These are phyloP conservation scores for Euphorbia peplus DNA, from an alignment of 345 rosid species.

Conservation along the genomic window DNA sequence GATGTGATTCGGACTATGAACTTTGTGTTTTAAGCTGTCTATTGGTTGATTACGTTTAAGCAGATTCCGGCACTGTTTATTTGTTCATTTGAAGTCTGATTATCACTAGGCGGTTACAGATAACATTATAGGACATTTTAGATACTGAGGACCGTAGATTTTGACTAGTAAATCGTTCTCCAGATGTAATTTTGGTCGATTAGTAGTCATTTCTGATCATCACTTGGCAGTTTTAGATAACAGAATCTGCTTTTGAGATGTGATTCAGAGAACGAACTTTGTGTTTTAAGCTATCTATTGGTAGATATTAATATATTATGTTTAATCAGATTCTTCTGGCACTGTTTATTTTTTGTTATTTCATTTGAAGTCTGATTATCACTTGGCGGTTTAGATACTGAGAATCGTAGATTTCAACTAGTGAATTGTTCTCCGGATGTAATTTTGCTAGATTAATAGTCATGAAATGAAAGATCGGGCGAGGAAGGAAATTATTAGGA, in stretches of 20 bases:
- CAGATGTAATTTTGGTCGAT: neutral
- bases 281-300: neutral
- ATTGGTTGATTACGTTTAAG: neutral
- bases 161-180: neutral
- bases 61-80: neutral
- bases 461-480: too few species aligned
- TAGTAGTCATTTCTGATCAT: neutral
- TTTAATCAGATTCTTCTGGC: neutral
- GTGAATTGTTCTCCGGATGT: too few species aligned
- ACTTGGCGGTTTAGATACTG: too few species aligned
- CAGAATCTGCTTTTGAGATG: neutral
- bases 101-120: constrained; percentile 10
- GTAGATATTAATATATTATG: too few species aligned
- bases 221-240: constrained; percentile 7
- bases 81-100: constrained; percentile 2
- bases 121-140: neutral
- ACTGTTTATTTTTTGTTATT: too few species aligned
- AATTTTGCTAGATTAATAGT: too few species aligned
- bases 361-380: too few species aligned
- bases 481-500: too few species aligned
- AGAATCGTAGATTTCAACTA: too few species aligned
- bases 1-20: neutral
- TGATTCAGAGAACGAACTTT: neutral
- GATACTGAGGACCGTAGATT: neutral
- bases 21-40: neutral